phyloP scores from a whole-genome alignment of 495 filamentous ascomycete species.

The Cairneyella variabilis region DNA sequence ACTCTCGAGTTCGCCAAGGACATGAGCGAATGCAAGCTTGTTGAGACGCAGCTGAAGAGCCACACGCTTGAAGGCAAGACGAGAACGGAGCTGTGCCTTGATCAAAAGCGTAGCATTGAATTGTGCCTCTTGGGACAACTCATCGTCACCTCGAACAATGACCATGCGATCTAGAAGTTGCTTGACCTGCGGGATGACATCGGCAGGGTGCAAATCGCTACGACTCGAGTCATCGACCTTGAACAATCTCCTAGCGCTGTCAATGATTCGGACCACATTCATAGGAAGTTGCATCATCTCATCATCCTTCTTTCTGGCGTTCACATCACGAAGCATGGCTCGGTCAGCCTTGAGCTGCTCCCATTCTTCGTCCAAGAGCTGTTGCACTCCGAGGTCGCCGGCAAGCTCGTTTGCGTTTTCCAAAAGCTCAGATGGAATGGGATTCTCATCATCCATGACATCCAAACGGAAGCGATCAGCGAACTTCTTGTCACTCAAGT shows the following conservation, averaged over 20 bases:
- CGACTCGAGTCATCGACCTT: conserved; percentile 77
- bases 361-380: conserved; percentile 83
- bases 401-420: conserved; percentile 85
- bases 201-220: conserved; percentile 86
- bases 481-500: conserved; percentile 67
- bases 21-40: conserved; percentile 88
- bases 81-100: conserved; percentile 86
- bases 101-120: conserved; percentile 82
- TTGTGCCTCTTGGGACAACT: conserved; percentile 80
- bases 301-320: conserved; percentile 53
- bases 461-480: conserved; percentile 82
- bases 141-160: conserved; percentile 80
- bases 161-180: conserved; percentile 70
- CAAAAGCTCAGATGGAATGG: conserved; percentile 67
- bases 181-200: conserved; percentile 80
- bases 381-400: conserved; percentile 81
- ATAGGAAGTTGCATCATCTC: conserved; percentile 86
- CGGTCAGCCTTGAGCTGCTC: conserved; percentile 74
- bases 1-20: conserved; percentile 85
- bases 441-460: conserved; percentile 71
- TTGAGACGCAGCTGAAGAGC: conserved; percentile 80
- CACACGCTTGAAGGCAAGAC: conserved; percentile 86
- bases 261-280: conserved; percentile 85
- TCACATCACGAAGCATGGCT: conserved; percentile 63
- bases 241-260: conserved; percentile 85